Evolutionary conservation across 2,329 filamentous ascomycete species (phyloP), one percentile per base, ranked within the genome.

Genomic region (Dendrostoma leiphaemia): DNA sequence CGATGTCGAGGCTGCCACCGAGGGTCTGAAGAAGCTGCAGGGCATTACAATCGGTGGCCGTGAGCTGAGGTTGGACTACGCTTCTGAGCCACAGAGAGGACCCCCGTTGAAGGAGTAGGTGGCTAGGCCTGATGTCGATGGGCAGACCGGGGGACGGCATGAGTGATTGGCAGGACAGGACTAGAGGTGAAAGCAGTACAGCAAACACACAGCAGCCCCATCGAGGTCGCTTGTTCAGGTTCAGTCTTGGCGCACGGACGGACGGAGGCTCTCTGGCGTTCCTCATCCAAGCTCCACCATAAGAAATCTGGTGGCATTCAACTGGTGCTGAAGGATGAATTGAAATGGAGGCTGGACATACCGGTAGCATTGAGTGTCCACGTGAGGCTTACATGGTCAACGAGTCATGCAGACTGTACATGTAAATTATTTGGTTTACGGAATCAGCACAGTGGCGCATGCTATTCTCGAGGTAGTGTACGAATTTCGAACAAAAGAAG

Each of bases 21-120:
- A 73, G 58, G 91, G 82, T 0, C 74, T 74, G 63, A 79, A 84
- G 51, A 61, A 75, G 13, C 74, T 96, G 35, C 2, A 69, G 49
- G 70, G 73, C 21, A 82, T 82, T 69, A 69, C 74, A 45, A 73
- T 92, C n/a, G 86, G 86, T 62, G 86, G 85, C 38, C 81, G 90
- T 52, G 65, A 69, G 50, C 72, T 96, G 60, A 80, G 79, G 53
- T 62, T 92, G 23, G 87, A 91, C 69, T 95, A 73, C 71, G 80
- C 80, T 26, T 32, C 63, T 31, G 38, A 54, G 37, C 38, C 50
- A 29, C 17, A 51, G 54, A 54, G 59, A 55, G 31, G 43, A n/a
- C 29, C 51, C n/a, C n/a, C n/a, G n/a, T n/a, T n/a, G 48, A 59
- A 51, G 45, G 47, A 9, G n/a, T 10, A 24, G n/a, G 35, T 6